phyloP scores from a whole-genome alignment of 768 basidiomycete species.

The Lentinula edodes region DNA sequence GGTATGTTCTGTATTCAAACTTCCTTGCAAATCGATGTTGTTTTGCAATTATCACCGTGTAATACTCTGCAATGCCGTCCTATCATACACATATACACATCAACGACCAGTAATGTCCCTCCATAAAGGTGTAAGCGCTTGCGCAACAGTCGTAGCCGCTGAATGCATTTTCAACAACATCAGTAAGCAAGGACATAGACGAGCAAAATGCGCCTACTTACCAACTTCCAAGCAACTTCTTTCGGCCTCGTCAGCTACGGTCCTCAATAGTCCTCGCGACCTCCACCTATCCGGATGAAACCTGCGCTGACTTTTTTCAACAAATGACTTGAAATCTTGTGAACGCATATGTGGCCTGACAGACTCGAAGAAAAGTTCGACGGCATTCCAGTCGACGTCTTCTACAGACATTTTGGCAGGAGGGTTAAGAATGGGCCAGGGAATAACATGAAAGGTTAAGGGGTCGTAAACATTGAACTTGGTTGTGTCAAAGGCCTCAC shows the following conservation, averaged over 20 bases:
- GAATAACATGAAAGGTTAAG: conserved; percentile 56
- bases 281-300: conserved; percentile 84
- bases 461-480: conserved; percentile 49
- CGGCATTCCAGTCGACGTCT: conserved; percentile 66
- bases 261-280: conserved; percentile 55
- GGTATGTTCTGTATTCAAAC: too few species aligned
- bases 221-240: conserved; percentile 63
- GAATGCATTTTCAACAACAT: neutral
- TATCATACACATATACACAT: neutral
- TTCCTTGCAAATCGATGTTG: neutral
- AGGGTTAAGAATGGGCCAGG: conserved; percentile 68
- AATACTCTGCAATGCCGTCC: neutral
- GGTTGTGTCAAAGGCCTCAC: conserved; percentile 57
- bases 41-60: neutral
- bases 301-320: conserved; percentile 65
- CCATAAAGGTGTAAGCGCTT: conserved; percentile 72
- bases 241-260: conserved; percentile 52
- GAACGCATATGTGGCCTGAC: conserved; percentile 45
- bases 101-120: conserved; percentile 26
- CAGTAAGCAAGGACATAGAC: neutral
- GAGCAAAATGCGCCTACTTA: conserved; percentile 17
- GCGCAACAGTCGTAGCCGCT: conserved; percentile 63
- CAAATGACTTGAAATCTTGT: conserved; percentile 59
- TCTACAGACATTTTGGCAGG: conserved; percentile 50
- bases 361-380: conserved; percentile 63